Base-by-base conservation (phyloP, 106 monocot species). In the Allium sativum region DNA sequence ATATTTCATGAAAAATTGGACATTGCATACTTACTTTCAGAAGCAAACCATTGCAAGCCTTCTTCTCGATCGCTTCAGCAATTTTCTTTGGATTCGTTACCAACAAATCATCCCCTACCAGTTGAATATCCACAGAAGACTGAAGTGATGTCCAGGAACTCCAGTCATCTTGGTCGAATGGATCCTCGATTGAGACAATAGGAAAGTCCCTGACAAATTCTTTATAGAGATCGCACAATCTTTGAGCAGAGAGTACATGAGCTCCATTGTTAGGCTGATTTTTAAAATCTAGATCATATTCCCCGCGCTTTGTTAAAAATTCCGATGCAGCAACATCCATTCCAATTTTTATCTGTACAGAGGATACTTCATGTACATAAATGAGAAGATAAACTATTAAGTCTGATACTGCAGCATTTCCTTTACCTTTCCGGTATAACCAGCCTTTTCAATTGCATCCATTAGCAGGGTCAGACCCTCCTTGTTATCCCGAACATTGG, bases 91-190 rank as follows among this genome's bases (percentile, higher is more conserved):
- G 94, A 75, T 95, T 95, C 40, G 94, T 95, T 52, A 95, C 94
- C 74, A 95, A 71, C 52, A 95, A 74, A 79, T 95, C 94, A 84
- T 95, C 94, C 12, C 94, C 94, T 14, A 95, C 94, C 14, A 95
- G 55, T 70, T 95, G 94, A 55, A 95, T 95, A 70, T 81, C 72
- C 61, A 95, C 83, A 18, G 90, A 95, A 66, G 82, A 86, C 58
- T 74, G 90, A 11, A 95, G 58, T 40, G 78, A 80, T 42, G 89
- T 70, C 94, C 94, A 95, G 45, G 86, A 81, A 63, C 68, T 70
- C 94, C 94, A 95, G 52, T 95, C 94, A 83, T 95, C 94, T 70
- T 95, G 94, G 62, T 95, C 94, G 70, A 95, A 95, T 15, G 94
- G 94, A 64, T 95, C 94, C 68, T 95, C 94, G 45, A 95, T 95